Evolutionary conservation across 2,329 filamentous ascomycete genomes (phyloP), one percentile per base, ranked within the genome.

Genomic region (Elsinoe ampelina): DNA sequence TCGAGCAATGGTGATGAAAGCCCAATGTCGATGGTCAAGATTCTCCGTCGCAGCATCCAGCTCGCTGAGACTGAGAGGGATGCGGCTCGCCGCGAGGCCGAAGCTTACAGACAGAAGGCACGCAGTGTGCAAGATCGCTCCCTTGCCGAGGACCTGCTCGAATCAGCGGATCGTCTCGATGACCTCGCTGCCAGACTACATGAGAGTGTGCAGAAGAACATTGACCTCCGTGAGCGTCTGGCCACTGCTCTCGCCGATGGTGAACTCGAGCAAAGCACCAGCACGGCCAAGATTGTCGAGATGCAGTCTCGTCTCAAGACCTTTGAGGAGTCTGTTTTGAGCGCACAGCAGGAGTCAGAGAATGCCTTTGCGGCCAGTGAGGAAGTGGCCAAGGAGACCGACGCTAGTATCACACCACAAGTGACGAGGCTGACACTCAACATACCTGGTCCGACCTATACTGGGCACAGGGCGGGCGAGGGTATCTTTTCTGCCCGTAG

Each of bases 261-360:
- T 58, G 92, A 97, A 65, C 78, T 80, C 32, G 89, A 93, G 64
- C 91, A 95, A 68, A 84, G 85, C 65, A 75, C 83, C 59, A 95
- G 90, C 60, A 87, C 87, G 12, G 79, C 83, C 54, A 86, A 88
- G 65, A 95, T 98, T 68, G 88, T 88, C 57, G 80, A 84, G 56
- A 82, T 97, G 68, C 91, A 97, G 69, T 80, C 80, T 60, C 86
- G 84, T 58, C 84, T 98, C 57, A 89, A 87, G 64, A 73, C 76
- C 13, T 82, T 96, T 52, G 93, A 97, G 68, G 91, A 97, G 60
- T 82, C 86, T 64, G 81, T 98, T 19, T 78, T 95, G 55, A 74
- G 82, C 17, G 89, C 92, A 1, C 92, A 97, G 70, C 85, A 89
- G 57, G 81, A 86, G 17, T 92, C 89, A 0, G 93, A 98, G 68